These are phyloP conservation scores for Paramecium primaurelia DNA, from an alignment of 73 alveolate species.

Conservation along the genomic window DNA sequence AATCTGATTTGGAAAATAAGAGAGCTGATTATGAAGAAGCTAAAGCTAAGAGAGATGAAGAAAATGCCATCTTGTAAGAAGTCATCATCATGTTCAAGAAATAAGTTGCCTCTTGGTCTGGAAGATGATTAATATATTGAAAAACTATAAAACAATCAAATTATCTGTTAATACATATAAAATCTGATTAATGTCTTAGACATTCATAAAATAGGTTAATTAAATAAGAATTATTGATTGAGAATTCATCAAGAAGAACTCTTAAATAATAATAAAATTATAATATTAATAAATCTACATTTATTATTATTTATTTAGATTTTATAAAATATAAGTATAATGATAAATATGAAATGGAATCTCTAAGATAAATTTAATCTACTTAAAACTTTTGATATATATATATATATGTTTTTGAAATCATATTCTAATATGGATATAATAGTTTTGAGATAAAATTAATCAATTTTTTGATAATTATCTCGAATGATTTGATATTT, in stretches of 20 bases:
- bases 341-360: too few relatives aligned
- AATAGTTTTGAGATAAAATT: neutral
- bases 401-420: neutral
- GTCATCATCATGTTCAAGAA: slow-evolving; percentile 27
- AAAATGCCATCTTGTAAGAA: slow-evolving; percentile 15
- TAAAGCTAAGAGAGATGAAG: slow-evolving; percentile 37
- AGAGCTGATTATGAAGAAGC: slow-evolving; percentile 14
- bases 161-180: neutral
- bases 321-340: too few relatives aligned
- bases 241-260: neutral
- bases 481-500: neutral
- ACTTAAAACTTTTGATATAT: too few relatives aligned
- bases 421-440: neutral
- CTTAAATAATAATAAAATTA: neutral
- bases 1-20: slow-evolving; percentile 20
- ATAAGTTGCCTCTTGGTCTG: slow-evolving; percentile 41
- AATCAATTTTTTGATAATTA: neutral
- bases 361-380: too few relatives aligned
- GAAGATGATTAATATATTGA: slow-evolving; percentile 39
- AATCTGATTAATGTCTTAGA: neutral
- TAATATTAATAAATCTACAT: neutral
- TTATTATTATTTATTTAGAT: too few relatives aligned
- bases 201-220: neutral
- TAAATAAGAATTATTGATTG: too few relatives aligned
- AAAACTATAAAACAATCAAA: neutral